phyloP scores from a whole-genome alignment of 2,329 filamentous ascomycete genomes.

The Paraphaeosphaeria sporulosa region DNA sequence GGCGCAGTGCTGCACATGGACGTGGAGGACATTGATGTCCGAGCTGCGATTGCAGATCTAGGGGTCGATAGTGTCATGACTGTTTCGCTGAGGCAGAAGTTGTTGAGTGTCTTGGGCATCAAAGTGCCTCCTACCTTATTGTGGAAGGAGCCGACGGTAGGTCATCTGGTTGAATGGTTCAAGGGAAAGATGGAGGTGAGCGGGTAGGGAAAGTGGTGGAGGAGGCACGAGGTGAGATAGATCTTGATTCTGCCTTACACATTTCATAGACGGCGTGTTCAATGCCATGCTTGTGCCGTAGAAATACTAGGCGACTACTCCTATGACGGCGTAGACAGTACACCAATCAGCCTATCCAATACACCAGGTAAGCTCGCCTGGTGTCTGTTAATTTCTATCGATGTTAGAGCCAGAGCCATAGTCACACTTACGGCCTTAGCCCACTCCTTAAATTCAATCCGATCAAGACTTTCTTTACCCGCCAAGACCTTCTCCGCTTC shows the following conservation, averaged over 20 bases:
- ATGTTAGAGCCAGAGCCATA: neutral
- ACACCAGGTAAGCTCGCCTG: conserved; percentile 1
- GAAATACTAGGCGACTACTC: neutral
- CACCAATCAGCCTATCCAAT: conserved; percentile 8
- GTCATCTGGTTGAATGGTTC: too few relatives aligned
- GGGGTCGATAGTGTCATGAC: too few relatives aligned
- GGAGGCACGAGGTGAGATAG: neutral
- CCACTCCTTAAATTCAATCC: conserved; percentile 8
- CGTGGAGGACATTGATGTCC: conserved; percentile 45
- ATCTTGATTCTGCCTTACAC: too few relatives aligned
- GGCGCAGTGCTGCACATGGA: conserved; percentile 44
- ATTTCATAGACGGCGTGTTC: too few relatives aligned
- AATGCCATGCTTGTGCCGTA: too few relatives aligned
- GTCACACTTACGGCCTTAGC: conserved; percentile 7
- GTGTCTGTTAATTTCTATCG: neutral
- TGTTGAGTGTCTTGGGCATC: too few relatives aligned
- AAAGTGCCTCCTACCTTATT: too few relatives aligned
- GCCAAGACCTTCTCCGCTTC: conserved; percentile 9
- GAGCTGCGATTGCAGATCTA: too few relatives aligned
- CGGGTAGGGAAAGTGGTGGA: too few relatives aligned
- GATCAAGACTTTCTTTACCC: conserved; percentile 3
- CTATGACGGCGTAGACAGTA: neutral
- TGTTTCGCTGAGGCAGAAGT: too few relatives aligned
- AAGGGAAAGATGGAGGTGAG: too few relatives aligned
- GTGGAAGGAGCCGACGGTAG: too few relatives aligned